Percentiles rank a stretch among this genome's conserved stretches.
phyloP scores from a whole-genome alignment of 495 filamentous ascomycete species.

The Collariella sp. region DNA sequence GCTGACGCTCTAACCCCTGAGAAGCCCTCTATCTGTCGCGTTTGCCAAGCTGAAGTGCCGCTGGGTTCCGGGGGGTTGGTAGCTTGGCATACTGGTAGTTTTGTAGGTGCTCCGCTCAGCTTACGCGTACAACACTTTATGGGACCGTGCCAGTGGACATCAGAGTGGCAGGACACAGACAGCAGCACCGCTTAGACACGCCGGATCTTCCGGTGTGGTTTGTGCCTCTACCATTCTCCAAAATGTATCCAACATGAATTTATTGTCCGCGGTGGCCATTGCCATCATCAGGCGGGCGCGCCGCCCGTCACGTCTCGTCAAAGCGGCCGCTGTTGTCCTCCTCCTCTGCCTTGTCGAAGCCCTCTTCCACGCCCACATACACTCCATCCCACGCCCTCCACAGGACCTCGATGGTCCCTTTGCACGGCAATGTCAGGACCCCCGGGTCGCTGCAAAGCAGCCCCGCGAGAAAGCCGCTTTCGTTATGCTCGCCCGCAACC shows the following conservation, averaged over 20 bases:
- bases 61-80: too few species aligned
- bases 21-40: not conserved
- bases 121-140: too few species aligned
- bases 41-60: too few species aligned
- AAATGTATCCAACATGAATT: not conserved
- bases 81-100: too few species aligned
- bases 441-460: slow-evolving; percentile 33
- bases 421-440: slow-evolving; percentile 35
- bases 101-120: too few species aligned
- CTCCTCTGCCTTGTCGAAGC: slow-evolving; percentile 14
- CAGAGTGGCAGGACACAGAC: too few species aligned
- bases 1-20: too few species aligned
- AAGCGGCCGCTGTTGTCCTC: not conserved
- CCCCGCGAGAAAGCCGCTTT: slow-evolving; percentile 84
- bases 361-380: slow-evolving; percentile 27
- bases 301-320: slow-evolving; percentile 2
- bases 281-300: not conserved
- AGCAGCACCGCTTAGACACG: too few species aligned
- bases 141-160: too few species aligned
- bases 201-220: too few species aligned
- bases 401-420: slow-evolving; percentile 38
- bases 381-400: slow-evolving; percentile 27
- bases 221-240: not conserved
- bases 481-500: slow-evolving; percentile 88
- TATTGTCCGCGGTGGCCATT: not conserved